phyloP scores from a whole-genome alignment of 2,329 filamentous ascomycete species.

The Colletotrichum agaves region DNA sequence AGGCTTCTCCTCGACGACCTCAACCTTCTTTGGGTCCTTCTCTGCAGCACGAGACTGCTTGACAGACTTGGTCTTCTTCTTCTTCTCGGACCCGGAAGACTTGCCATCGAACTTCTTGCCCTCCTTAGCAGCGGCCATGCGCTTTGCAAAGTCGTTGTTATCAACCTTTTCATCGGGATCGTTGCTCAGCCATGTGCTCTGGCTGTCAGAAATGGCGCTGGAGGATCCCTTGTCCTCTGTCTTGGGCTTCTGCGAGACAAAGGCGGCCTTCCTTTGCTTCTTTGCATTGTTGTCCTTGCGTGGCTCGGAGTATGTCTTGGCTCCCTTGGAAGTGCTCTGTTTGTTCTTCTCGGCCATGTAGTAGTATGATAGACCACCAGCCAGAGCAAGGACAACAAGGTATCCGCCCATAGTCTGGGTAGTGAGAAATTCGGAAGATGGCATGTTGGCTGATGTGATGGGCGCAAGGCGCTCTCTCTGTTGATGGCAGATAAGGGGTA shows the following conservation, averaged over 20 bases:
- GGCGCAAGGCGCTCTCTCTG: conserved; percentile 7
- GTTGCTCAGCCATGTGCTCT: conserved; percentile 44
- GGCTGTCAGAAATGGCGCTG: conserved; percentile 41
- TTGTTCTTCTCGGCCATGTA: conserved; percentile 44
- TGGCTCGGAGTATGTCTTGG: conserved; percentile 44
- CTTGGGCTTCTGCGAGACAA: conserved; percentile 49
- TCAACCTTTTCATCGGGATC: conserved; percentile 68
- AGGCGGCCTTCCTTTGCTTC: conserved; percentile 58
- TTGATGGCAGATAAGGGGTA: conserved; percentile 23
- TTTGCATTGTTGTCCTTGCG: conserved; percentile 57
- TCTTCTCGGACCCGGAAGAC: conserved; percentile 65
- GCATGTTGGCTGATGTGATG: conserved; percentile 37
- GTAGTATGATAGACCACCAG: conserved; percentile 36
- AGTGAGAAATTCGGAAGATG: conserved; percentile 36
- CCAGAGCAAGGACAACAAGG: conserved; percentile 34
- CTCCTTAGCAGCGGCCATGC: conserved; percentile 76
- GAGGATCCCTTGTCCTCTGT: conserved; percentile 47
- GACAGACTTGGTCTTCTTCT: conserved; percentile 73
- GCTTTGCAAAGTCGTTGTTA: conserved; percentile 80
- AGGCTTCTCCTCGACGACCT: conserved; percentile 71
- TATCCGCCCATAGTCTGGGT: conserved; percentile 37
- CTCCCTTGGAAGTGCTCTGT: conserved; percentile 42
- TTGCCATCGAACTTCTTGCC: conserved; percentile 70
- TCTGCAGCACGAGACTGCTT: conserved; percentile 74
- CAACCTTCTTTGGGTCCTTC: conserved; percentile 56